These are phyloP conservation scores for Ustilago bromivora DNA, from an alignment of 1,284 basidiomycete genomes.

Conservation along the genomic window DNA sequence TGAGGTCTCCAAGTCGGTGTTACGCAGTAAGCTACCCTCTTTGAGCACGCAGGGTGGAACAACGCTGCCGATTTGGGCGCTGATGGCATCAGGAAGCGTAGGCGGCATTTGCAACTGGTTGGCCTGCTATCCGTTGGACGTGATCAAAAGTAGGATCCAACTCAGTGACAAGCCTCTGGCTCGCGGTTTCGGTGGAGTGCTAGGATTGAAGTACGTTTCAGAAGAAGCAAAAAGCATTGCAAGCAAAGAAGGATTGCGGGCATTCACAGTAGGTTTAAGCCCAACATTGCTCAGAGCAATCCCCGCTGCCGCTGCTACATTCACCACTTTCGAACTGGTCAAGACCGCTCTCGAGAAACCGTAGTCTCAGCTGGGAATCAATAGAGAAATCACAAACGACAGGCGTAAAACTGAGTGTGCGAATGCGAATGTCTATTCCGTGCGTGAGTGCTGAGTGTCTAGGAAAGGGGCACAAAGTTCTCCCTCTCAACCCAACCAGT, in stretches of 20 bases:
- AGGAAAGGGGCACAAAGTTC: slow-evolving; percentile 44
- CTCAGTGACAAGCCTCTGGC: slow-evolving; percentile 34
- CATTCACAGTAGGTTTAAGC: slow-evolving; percentile 49
- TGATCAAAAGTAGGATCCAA: slow-evolving; percentile 54
- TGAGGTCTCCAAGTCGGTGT: slow-evolving; percentile 86
- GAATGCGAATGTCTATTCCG: background rate
- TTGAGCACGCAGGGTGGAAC: slow-evolving; percentile 7
- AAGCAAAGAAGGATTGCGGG: slow-evolving; percentile 28
- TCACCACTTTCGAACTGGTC: slow-evolving; percentile 59
- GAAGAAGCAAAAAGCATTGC: slow-evolving; percentile 28
- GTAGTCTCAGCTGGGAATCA: background rate
- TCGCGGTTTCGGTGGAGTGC: slow-evolving; percentile 24
- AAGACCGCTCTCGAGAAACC: slow-evolving; percentile 36
- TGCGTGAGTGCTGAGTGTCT: background rate
- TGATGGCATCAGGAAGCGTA: slow-evolving; percentile 85
- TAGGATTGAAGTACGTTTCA: slow-evolving; percentile 40
- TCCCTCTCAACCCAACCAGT: slow-evolving; percentile 54
- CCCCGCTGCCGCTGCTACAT: slow-evolving; percentile 60
- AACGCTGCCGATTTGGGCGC: slow-evolving; percentile 84
- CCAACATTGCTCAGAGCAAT: slow-evolving; percentile 58
- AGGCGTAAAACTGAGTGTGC: background rate
- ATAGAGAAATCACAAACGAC: background rate
- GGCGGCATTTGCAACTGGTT: slow-evolving; percentile 96
- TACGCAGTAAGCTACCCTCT: slow-evolving; percentile 72
- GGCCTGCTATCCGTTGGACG: slow-evolving; percentile 82